phyloP scores from a whole-genome alignment of 2,329 filamentous ascomycete species.

The Penicillium sp. region DNA sequence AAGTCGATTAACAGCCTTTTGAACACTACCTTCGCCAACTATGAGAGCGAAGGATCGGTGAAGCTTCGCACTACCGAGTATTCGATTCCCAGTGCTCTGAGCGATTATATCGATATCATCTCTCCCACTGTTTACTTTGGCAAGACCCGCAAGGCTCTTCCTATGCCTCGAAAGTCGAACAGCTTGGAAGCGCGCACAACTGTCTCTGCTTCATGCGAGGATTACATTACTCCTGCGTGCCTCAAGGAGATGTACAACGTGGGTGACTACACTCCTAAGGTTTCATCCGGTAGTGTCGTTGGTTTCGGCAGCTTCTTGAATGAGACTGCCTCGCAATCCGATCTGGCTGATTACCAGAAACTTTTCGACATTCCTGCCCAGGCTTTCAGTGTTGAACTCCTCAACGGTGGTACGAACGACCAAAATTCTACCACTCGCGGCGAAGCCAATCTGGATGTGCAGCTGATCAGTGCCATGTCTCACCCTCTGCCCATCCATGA shows the following conservation, averaged over 20 bases:
- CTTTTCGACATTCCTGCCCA: conserved; percentile 45
- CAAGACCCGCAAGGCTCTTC: conserved; percentile 23
- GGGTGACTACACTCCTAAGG: conserved; percentile 46
- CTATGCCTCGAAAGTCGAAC: not conserved
- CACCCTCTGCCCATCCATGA: conserved; percentile 56
- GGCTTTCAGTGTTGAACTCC: conserved; percentile 29
- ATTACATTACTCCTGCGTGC: conserved; percentile 49
- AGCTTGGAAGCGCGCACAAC: conserved; percentile 15
- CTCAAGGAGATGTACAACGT: conserved; percentile 53
- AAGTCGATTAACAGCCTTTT: conserved; percentile 48
- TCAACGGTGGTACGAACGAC: conserved; percentile 44
- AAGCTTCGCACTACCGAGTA: conserved; percentile 46
- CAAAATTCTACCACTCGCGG: conserved; percentile 42
- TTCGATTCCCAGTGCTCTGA: conserved; percentile 42
- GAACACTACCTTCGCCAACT: conserved; percentile 50
- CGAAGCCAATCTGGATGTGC: conserved; percentile 63
- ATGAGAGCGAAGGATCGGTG: conserved; percentile 40
- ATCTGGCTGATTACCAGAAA: conserved; percentile 45
- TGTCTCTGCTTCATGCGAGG: conserved; percentile 28
- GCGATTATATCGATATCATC: conserved; percentile 47
- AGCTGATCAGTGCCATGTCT: conserved; percentile 57
- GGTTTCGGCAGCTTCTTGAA: conserved; percentile 56
- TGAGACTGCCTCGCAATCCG: conserved; percentile 49
- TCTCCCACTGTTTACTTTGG: conserved; percentile 56
- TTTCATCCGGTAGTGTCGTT: conserved; percentile 48